phyloP scores from a whole-genome alignment of 495 filamentous ascomycete species.

The Haplographium delicatum region DNA sequence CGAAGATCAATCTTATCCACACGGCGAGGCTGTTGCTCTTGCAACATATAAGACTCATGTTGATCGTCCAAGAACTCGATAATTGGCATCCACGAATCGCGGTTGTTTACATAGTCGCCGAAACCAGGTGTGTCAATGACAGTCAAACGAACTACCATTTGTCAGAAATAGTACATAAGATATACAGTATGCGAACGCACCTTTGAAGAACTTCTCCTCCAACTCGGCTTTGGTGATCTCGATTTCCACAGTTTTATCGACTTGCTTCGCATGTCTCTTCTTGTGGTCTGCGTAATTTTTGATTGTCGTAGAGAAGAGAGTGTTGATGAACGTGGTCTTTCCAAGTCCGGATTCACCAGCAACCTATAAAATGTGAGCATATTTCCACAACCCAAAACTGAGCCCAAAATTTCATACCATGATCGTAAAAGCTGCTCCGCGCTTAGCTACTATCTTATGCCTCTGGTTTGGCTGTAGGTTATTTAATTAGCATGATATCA shows the following conservation, averaged over 20 bases:
- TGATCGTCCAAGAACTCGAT: slow-evolving; percentile 99
- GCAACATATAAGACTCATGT: slow-evolving; percentile 99
- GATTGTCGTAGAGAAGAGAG: slow-evolving; percentile 98
- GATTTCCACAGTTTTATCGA: slow-evolving; percentile 99
- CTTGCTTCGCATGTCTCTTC: slow-evolving; percentile 95
- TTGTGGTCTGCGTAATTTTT: slow-evolving; percentile 99
- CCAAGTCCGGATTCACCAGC: slow-evolving; percentile 97
- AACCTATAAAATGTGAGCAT: slow-evolving; percentile 50
- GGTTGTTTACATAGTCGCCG: slow-evolving; percentile 99
- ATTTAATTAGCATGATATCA: not conserved
- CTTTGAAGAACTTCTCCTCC: slow-evolving; percentile 99
- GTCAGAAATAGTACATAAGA: slow-evolving; percentile 6
- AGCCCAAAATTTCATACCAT: slow-evolving; percentile 56
- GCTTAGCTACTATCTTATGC: slow-evolving; percentile 99
- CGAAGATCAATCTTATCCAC: slow-evolving; percentile 98
- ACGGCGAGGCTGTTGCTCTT: slow-evolving; percentile 97
- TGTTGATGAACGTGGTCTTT: slow-evolving; percentile 99
- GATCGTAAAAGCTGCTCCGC: slow-evolving; percentile 97
- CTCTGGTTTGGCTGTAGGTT: slow-evolving; percentile 75
- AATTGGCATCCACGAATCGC: slow-evolving; percentile 98
- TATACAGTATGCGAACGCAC: slow-evolving; percentile 40
- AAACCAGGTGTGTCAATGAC: slow-evolving; percentile 99
- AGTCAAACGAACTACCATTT: slow-evolving; percentile 77
- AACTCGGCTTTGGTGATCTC: slow-evolving; percentile 99
- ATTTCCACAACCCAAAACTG: not conserved